Evolutionary conservation across 2,329 filamentous ascomycete genomes (phyloP).

Genomic region (Penicillium brevicompactum): DNA sequence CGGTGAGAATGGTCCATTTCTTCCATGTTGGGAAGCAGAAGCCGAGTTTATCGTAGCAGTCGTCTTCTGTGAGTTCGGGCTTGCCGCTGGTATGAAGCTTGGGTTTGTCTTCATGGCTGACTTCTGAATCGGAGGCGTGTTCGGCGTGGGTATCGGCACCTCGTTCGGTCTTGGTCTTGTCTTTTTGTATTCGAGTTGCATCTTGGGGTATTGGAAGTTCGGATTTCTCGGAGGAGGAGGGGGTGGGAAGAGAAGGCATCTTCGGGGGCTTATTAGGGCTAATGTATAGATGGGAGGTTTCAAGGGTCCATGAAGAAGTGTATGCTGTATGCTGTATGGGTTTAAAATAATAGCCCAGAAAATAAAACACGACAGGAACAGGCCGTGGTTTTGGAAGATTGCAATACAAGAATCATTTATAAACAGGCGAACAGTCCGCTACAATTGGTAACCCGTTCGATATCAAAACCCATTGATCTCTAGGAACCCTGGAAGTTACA

Average conservation of each 20-base stretch:
- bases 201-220: conserved; percentile 3
- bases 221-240: conserved; percentile 14
- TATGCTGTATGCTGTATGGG: not conserved
- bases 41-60: conserved; percentile 66
- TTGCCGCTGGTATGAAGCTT: conserved; percentile 19
- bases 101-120: conserved; percentile 10
- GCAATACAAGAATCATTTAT: not conserved
- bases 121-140: conserved; percentile 18
- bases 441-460: not conserved
- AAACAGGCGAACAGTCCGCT: not conserved
- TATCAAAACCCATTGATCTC: not conserved
- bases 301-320: not conserved
- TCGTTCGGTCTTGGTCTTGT: conserved; percentile 5
- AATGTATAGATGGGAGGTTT: not conserved
- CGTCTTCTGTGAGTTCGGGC: conserved; percentile 48
- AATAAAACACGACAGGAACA: not conserved
- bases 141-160: conserved; percentile 20
- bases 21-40: conserved; percentile 62
- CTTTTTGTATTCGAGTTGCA: not conserved
- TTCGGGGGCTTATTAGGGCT: not conserved
- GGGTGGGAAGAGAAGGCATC: conserved; percentile 10
- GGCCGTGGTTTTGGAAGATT: not conserved
- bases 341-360: no score
- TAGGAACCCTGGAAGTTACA: not conserved
- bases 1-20: conserved; percentile 71